A percentile compares a stretch with the other conserved stretches of the same genome.
Evolutionary conservation across 495 filamentous ascomycete genomes (phyloP).

Genomic region (Massariosphaeria phaeospora): DNA sequence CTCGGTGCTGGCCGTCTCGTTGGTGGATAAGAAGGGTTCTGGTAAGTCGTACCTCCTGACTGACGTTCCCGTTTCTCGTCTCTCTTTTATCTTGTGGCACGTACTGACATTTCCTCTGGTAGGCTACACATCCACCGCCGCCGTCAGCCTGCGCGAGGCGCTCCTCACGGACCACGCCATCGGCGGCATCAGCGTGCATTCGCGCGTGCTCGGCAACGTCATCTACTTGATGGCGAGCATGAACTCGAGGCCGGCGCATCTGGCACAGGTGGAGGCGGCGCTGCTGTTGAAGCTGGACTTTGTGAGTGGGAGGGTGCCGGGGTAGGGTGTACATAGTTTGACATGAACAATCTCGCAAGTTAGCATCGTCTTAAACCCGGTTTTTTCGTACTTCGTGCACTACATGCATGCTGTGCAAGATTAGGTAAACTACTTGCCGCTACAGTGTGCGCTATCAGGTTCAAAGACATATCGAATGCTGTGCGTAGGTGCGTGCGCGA

Average conservation of each 20-base stretch:
- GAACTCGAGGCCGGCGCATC: slow-evolving; percentile 41
- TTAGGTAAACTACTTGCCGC: too few species aligned
- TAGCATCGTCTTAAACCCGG: too few species aligned
- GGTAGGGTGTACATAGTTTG: too few species aligned
- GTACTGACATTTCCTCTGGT: too few species aligned
- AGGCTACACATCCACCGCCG: slow-evolving; percentile 65
- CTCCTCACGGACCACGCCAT: slow-evolving; percentile 39
- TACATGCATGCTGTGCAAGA: too few species aligned
- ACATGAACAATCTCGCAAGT: too few species aligned
- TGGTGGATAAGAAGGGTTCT: slow-evolving; percentile 44
- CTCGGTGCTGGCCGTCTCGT: slow-evolving; percentile 61
- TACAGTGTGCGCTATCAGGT: too few species aligned
- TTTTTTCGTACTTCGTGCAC: too few species aligned
- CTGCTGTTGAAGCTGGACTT: neutral
- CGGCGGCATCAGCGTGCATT: slow-evolving; percentile 56
- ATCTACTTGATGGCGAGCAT: slow-evolving; percentile 72
- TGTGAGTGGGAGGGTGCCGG: too few species aligned
- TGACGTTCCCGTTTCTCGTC: neutral
- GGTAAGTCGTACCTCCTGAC: slow-evolving; percentile 40
- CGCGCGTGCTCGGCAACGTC: slow-evolving; percentile 69
- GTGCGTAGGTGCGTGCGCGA: too few species aligned
- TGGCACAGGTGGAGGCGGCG: neutral
- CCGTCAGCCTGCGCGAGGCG: slow-evolving; percentile 53
- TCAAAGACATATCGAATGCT: too few species aligned
- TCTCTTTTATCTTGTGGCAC: neutral